Conservation (phyloP, 108 stramenopile species). For the Cyclotella cryptica region DNA sequence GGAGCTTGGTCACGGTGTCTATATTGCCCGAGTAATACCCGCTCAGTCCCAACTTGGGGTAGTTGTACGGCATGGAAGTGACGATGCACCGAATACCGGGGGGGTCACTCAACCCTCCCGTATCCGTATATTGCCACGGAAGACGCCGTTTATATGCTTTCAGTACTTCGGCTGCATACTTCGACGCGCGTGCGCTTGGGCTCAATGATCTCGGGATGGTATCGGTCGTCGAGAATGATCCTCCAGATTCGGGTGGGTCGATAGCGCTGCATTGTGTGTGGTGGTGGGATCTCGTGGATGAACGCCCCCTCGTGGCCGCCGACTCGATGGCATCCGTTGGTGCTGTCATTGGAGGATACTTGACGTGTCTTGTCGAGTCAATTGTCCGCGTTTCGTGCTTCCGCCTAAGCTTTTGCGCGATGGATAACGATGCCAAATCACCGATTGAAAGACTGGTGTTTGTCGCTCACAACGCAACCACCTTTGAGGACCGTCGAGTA, state of each 20-base stretch:
- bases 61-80: not conserved
- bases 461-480: no score
- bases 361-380: no score
- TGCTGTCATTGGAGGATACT: not conserved
- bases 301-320: not conserved
- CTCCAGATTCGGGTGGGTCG: not conserved
- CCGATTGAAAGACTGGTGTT: no score
- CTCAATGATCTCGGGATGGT: not conserved
- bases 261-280: not conserved
- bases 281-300: not conserved
- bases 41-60: not conserved
- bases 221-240: not conserved
- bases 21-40: not conserved
- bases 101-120: not conserved
- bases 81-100: not conserved
- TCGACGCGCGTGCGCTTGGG: not conserved
- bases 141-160: not conserved
- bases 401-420: not conserved
- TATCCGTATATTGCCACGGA: not conserved
- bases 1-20: not conserved
- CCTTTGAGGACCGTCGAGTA: no score
- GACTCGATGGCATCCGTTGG: not conserved
- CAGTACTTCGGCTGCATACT: not conserved
- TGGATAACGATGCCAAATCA: no score
- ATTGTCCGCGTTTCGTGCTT: not conserved